Conservation (phyloP, 495 filamentous ascomycete genomes). For the Aspergillus coremiiformis region DNA sequence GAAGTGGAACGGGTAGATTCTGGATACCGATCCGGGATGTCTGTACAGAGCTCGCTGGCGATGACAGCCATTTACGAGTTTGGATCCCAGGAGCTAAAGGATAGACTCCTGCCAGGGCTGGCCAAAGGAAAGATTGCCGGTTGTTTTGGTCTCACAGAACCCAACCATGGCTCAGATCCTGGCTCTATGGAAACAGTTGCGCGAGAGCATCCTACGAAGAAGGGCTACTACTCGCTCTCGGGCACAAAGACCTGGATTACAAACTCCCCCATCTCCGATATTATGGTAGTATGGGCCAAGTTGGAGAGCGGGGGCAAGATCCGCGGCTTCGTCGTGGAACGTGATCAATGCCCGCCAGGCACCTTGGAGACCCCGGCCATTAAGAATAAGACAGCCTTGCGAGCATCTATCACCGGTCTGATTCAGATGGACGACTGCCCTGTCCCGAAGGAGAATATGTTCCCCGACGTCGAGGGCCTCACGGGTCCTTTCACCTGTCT, state of each 20-base stretch:
- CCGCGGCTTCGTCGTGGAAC: conserved; percentile 85
- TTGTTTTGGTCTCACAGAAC: conserved; percentile 93
- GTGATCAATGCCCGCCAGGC: conserved; percentile 70
- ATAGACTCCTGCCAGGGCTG: conserved; percentile 74
- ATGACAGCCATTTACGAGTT: conserved; percentile 98
- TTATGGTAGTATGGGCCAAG: conserved; percentile 93
- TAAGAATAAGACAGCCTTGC: conserved; percentile 90
- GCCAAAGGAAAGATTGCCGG: conserved; percentile 83
- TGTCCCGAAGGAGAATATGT: conserved; percentile 87
- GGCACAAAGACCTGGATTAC: conserved; percentile 99
- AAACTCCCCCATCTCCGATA: conserved; percentile 88
- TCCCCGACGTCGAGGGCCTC: conserved; percentile 82
- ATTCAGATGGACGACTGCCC: conserved; percentile 90
- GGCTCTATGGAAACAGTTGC: conserved; percentile 92
- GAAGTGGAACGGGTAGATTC: conserved; percentile 95
- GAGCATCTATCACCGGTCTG: conserved; percentile 95
- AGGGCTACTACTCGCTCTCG: conserved; percentile 71
- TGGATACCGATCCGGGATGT: conserved; percentile 93
- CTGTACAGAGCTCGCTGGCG: conserved; percentile 86
- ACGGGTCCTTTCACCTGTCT: conserved; percentile 87
- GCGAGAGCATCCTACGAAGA: conserved; percentile 78
- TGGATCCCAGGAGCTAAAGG: conserved; percentile 82
- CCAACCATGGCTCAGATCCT: conserved; percentile 95
- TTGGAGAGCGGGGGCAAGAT: conserved; percentile 86
- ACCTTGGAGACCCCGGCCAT: conserved; percentile 87